Percentiles rank a stretch among this genome's conserved stretches.
Evolutionary conservation across 768 basidiomycete species (phyloP).

Genomic region (Podaxis pistillaris): DNA sequence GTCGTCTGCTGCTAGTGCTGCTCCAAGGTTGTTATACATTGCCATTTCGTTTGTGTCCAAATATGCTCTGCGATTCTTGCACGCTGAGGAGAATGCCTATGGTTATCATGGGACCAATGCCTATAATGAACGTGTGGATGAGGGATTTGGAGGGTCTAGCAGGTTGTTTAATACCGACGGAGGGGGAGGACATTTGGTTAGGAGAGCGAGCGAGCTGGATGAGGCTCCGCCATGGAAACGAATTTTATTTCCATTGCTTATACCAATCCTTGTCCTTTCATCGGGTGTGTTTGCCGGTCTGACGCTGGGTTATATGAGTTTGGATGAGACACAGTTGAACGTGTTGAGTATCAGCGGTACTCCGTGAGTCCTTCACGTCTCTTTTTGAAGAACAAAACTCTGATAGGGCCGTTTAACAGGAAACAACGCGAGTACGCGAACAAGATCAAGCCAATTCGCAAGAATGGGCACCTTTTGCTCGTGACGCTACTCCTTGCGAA

Average conservation of each 20-base stretch:
- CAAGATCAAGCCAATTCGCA: slow-evolving; percentile 83
- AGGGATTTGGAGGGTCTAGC: background rate
- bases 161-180: background rate
- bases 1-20: slow-evolving; percentile 17
- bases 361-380: slow-evolving; percentile 46
- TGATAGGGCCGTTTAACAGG: slow-evolving; percentile 32
- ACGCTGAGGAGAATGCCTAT: slow-evolving; percentile 16
- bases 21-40: slow-evolving; percentile 42
- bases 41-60: slow-evolving; percentile 41
- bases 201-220: slow-evolving; percentile 26
- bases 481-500: slow-evolving; percentile 83
- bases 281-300: slow-evolving; percentile 91
- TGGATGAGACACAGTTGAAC: slow-evolving; percentile 90
- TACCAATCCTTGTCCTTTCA: slow-evolving; percentile 78
- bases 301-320: slow-evolving; percentile 89
- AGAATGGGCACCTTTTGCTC: slow-evolving; percentile 79
- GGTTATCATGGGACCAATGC: background rate
- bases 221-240: slow-evolving; percentile 28
- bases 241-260: slow-evolving; percentile 54
- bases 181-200: slow-evolving; percentile 11
- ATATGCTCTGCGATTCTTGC: slow-evolving; percentile 42
- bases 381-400: background rate
- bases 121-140: background rate
- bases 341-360: slow-evolving; percentile 85
- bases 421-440: slow-evolving; percentile 78